A percentile compares a stretch with the other conserved stretches of the same genome.
Evolutionary conservation across 345 rosid species (phyloP).

Genomic region (Pugionium dolabratum): DNA sequence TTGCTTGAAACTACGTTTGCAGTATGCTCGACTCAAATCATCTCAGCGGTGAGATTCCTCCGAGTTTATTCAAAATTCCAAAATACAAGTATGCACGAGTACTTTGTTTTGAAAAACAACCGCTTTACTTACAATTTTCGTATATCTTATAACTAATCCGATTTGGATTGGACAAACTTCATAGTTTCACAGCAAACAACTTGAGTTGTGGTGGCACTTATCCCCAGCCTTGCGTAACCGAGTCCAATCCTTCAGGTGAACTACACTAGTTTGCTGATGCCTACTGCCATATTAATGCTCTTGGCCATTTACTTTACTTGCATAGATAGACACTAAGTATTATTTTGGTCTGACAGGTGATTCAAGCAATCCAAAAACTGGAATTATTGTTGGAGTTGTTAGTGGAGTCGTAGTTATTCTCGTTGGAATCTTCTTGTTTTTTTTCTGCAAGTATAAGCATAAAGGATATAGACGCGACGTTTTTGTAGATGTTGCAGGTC

Average conservation of each 20-base stretch:
- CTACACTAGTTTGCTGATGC: constrained; percentile 2
- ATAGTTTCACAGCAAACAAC: constrained; percentile 81
- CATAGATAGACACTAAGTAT: neutral
- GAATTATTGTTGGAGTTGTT: constrained; percentile 69
- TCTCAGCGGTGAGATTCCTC: constrained; percentile 78
- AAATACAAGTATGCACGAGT: constrained; percentile 70
- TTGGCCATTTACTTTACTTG: constrained; percentile 7
- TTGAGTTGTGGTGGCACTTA: constrained; percentile 60
- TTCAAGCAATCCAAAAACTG: constrained; percentile 63
- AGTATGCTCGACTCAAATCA: constrained; percentile 77
- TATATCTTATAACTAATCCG: constrained; percentile 4
- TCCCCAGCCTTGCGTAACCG: constrained; percentile 53
- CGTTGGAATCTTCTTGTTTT: constrained; percentile 53
- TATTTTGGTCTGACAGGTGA: constrained; percentile 44
- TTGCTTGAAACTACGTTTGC: constrained; percentile 41
- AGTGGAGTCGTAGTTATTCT: constrained; percentile 61
- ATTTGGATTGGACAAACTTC: constrained; percentile 30
- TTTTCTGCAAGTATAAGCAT: constrained; percentile 59
- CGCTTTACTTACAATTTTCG: neutral
- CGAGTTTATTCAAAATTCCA: constrained; percentile 55
- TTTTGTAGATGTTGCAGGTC: constrained; percentile 94
- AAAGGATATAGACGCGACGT: constrained; percentile 72
- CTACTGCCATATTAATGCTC: constrained; percentile 7
- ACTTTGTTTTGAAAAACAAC: neutral
- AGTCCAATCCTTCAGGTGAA: constrained; percentile 59